Conservation (phyloP, 2,329 filamentous ascomycete species). For the Dryadomyces quercivorus region DNA sequence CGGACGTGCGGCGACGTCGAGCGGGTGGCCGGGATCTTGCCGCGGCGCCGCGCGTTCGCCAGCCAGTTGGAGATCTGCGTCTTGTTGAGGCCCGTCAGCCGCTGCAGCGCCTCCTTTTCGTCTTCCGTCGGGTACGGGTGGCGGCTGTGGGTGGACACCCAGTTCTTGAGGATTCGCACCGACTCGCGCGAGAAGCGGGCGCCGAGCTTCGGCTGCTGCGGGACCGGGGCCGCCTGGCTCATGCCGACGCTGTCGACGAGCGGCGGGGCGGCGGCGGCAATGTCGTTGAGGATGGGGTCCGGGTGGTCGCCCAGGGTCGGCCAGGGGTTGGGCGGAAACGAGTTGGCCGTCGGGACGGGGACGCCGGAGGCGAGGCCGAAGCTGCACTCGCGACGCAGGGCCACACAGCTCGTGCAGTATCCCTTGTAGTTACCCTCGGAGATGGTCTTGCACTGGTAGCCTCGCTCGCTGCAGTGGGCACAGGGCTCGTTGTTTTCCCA, state of each 20-base stretch:
- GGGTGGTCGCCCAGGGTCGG: slow-evolving; percentile 31
- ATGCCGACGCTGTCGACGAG: not conserved
- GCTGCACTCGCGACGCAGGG: slow-evolving; percentile 45
- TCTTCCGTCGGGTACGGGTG: slow-evolving; percentile 84
- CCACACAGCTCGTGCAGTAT: slow-evolving; percentile 51
- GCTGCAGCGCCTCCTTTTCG: slow-evolving; percentile 69
- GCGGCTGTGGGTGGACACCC: slow-evolving; percentile 66
- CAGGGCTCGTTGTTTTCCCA: slow-evolving; percentile 35
- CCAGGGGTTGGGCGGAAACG: slow-evolving; percentile 33
- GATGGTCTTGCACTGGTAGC: slow-evolving; percentile 49
- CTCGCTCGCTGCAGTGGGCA: slow-evolving; percentile 35
- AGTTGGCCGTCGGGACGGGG: slow-evolving; percentile 20
- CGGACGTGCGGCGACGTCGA: slow-evolving; percentile 58
- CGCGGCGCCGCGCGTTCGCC: slow-evolving; percentile 73
- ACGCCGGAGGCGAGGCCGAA: slow-evolving; percentile 28
- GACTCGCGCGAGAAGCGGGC: slow-evolving; percentile 71
- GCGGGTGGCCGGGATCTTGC: slow-evolving; percentile 60
- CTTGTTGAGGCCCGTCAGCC: slow-evolving; percentile 67
- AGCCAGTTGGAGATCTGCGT: slow-evolving; percentile 88
- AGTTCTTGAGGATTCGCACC: slow-evolving; percentile 69
- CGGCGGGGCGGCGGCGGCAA: not conserved
- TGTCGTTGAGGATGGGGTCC: slow-evolving; percentile 25
- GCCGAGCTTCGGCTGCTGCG: slow-evolving; percentile 53
- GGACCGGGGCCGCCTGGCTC: not conserved
- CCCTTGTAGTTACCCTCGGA: slow-evolving; percentile 46